These are phyloP conservation scores for Alternaria sp. DNA, from an alignment of 2,329 filamentous ascomycete species.

Conservation along the genomic window DNA sequence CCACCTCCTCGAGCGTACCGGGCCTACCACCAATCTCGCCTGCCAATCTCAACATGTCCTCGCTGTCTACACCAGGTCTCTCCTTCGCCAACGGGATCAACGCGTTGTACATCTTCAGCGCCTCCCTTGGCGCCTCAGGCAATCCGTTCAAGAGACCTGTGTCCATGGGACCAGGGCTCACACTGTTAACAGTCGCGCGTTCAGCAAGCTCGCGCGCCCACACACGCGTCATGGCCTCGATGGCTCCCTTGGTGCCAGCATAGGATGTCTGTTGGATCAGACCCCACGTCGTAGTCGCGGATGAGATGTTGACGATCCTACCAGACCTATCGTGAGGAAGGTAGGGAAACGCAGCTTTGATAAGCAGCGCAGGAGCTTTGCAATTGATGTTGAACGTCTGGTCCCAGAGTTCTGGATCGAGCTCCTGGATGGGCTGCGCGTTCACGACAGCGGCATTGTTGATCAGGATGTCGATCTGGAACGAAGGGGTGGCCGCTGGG, in stretches of 20 bases:
- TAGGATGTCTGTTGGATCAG: conserved; percentile 13
- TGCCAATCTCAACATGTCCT: conserved; percentile 2
- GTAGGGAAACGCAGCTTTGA: conserved; percentile 9
- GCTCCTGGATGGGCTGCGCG: conserved; percentile 10
- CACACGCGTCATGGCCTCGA: conserved; percentile 13
- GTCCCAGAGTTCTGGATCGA: conserved; percentile 9
- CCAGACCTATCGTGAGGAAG: conserved; percentile 8
- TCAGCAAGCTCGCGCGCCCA: conserved; percentile 11
- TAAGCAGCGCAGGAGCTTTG: conserved; percentile 11
- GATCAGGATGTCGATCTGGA: conserved; percentile 12
- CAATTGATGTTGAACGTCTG: conserved; percentile 12
- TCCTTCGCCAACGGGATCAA: conserved; percentile 8
- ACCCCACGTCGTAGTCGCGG: conserved; percentile 11
- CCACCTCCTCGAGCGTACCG: conserved; percentile 11
- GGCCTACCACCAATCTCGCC: conserved; percentile 10
- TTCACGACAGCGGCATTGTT: conserved; percentile 12
- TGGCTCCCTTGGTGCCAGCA: conserved; percentile 9
- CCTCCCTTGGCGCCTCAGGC: conserved; percentile 4
- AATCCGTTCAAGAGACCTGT: conserved; percentile 9
- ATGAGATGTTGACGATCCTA: conserved; percentile 13
- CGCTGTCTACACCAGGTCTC: conserved; percentile 6
- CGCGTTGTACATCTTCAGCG: conserved; percentile 9
- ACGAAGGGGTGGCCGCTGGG: neutral
- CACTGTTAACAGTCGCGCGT: conserved; percentile 9
- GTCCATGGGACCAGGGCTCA: conserved; percentile 11